Evolutionary conservation across 352 stramenopile genomes (phyloP).

Genomic region (Globisporangium viniferum): DNA sequence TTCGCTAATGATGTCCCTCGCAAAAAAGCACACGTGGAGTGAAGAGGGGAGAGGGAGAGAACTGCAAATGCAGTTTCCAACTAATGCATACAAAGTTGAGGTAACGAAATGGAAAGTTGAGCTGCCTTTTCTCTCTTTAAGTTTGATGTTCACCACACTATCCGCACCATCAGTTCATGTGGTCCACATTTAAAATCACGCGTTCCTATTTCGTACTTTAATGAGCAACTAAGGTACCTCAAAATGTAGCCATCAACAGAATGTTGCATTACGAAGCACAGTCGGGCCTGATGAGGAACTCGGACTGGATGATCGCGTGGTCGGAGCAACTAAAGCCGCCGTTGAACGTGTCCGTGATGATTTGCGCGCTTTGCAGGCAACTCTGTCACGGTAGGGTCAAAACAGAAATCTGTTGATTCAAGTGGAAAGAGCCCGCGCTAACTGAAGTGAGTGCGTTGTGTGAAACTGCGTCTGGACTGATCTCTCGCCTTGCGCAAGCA

Average conservation of each 20-base stretch:
- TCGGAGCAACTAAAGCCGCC: conserved; percentile 57
- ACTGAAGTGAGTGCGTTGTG: background rate
- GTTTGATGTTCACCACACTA: too few relatives aligned
- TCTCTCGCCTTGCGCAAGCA: background rate
- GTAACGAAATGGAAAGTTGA: too few relatives aligned
- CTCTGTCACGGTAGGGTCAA: conserved; percentile 19
- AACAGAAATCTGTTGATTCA: background rate
- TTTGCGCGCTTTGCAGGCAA: conserved; percentile 32
- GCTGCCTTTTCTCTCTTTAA: too few relatives aligned
- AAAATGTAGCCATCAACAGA: background rate
- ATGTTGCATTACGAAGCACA: background rate
- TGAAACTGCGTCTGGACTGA: background rate
- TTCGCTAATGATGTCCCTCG: too few relatives aligned
- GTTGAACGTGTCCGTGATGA: conserved; percentile 49
- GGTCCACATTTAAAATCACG: background rate
- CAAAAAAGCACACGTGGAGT: too few relatives aligned
- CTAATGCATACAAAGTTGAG: too few relatives aligned
- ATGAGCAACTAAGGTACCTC: background rate
- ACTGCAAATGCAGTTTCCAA: too few relatives aligned
- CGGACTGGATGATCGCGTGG: conserved; percentile 53
- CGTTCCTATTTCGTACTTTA: background rate
- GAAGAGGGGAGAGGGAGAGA: too few relatives aligned
- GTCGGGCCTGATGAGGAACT: conserved; percentile 51
- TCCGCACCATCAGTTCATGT: too few relatives aligned
- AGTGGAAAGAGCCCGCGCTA: background rate